Evolutionary conservation across 306 rosid species (phyloP), one percentile per base, ranked within the genome.

Genomic region (Prunus persica): DNA sequence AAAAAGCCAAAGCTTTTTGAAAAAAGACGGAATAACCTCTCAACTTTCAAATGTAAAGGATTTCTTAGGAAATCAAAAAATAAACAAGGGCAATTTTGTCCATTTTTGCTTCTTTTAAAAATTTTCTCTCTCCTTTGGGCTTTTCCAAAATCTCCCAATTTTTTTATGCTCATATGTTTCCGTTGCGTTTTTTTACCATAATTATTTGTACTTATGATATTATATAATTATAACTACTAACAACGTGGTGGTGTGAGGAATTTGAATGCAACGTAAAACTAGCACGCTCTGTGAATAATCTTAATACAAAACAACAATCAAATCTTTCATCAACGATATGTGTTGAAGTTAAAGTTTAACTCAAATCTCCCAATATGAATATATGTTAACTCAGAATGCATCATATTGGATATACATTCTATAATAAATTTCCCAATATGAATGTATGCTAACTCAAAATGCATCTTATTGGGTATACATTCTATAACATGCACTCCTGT

Each of bases 141-240:
- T n/a, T n/a, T n/a, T n/a, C n/a, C n/a, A n/a, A n/a, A n/a, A n/a
- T n/a, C n/a, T n/a, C n/a, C n/a, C n/a, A 3, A 49, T 3, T 3
- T 49, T 14, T 49, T 49, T 4, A 49, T 49, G 38, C 38, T 34
- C 1, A 34, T 5, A 34, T 34, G 52, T 49, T 49, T 13, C 11
- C 54, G 14, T 49, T 49, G 14, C 54, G 0, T 1, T 49, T 49
- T 49, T 49, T 3, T 49, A 49, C 54, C 14, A 49, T 49, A 49
- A 49, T 11, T 49, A 3, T 49, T 15, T 15, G 6, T 3, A 22
- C 0, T 0, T 0, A 1, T 3, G 22, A 57, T 0, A 22, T 0
- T 57, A 22, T n/a, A 57, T 10, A 0, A 38, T 38, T 7, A 38
- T 38, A 34, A 32, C 38, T 32, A 32, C 38, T 10, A 6, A 11